These are phyloP conservation scores for Aureobasidium sp. DNA, from an alignment of 2,329 filamentous ascomycete genomes.

Conservation along the genomic window DNA sequence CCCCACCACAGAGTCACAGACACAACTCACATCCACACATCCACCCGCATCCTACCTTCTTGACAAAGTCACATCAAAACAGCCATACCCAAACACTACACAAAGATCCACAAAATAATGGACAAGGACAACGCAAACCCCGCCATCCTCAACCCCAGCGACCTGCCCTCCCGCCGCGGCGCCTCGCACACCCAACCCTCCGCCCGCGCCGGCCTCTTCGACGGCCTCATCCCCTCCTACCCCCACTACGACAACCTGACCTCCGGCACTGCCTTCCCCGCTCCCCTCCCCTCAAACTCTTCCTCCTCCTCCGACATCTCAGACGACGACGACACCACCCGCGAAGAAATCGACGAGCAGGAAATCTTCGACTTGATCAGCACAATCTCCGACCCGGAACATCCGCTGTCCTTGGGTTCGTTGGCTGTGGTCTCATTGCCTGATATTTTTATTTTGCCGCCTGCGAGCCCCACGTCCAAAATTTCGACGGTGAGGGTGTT, in stretches of 20 bases:
- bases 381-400: slow-evolving; percentile 91
- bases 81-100: not conserved
- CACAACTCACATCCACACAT: not conserved
- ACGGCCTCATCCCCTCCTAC: slow-evolving; percentile 45
- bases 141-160: slow-evolving; percentile 78
- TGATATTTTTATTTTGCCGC: slow-evolving; percentile 73
- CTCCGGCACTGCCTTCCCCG: slow-evolving; percentile 30
- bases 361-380: slow-evolving; percentile 97
- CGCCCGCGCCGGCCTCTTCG: slow-evolving; percentile 43
- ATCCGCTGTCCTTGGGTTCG: slow-evolving; percentile 87
- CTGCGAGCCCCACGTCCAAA: slow-evolving; percentile 55
- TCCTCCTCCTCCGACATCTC: slow-evolving; percentile 33
- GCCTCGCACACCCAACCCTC: slow-evolving; percentile 36
- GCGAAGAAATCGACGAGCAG: slow-evolving; percentile 90
- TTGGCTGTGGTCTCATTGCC: slow-evolving; percentile 93
- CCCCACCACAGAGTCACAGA: slow-evolving; percentile 1
- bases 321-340: slow-evolving; percentile 52
- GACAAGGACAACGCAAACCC: slow-evolving; percentile 75
- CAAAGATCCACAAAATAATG: slow-evolving; percentile 19
- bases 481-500: slow-evolving; percentile 74
- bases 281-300: slow-evolving; percentile 20
- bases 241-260: slow-evolving; percentile 42
- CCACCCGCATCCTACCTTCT: not conserved
- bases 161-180: slow-evolving; percentile 73
- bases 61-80: not conserved